Evolutionary conservation across 2,329 filamentous ascomycete species (phyloP).

Genomic region (Chaetomium sp.): DNA sequence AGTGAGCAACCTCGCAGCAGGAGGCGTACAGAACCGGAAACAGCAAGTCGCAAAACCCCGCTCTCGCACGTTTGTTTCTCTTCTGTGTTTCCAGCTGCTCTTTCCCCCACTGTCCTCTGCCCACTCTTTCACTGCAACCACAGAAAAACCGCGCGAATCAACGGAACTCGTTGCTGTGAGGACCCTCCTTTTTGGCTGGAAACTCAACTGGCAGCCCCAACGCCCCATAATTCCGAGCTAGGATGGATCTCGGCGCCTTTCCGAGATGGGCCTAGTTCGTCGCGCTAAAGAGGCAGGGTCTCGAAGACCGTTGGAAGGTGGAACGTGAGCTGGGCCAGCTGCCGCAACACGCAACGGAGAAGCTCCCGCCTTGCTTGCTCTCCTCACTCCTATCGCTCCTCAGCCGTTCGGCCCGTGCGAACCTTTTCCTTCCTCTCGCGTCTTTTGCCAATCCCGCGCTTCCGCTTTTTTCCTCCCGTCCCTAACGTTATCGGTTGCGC

Average conservation of each 20-base stretch:
- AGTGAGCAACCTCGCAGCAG: no score
- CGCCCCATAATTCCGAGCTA: constrained; percentile 12
- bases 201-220: constrained; percentile 17
- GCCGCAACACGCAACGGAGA: constrained; percentile 11
- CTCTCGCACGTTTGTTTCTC: background rate
- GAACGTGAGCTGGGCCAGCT: constrained; percentile 13
- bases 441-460: no score
- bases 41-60: background rate
- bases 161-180: background rate
- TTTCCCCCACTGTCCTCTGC: background rate
- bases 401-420: no score
- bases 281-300: constrained; percentile 14
- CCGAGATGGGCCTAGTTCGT: constrained; percentile 16
- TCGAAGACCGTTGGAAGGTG: constrained; percentile 20
- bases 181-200: constrained; percentile 1
- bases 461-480: no score
- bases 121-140: background rate
- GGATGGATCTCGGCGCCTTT: constrained; percentile 19
- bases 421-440: no score
- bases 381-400: no score
- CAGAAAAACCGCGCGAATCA: constrained; percentile 5
- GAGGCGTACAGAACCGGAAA: no score
- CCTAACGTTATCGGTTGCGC: no score
- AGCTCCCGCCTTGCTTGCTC: no score
- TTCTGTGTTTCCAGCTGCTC: background rate